Evolutionary conservation across 2,329 filamentous ascomycete genomes (phyloP).

Genomic region (Paecilomyces fulvus): DNA sequence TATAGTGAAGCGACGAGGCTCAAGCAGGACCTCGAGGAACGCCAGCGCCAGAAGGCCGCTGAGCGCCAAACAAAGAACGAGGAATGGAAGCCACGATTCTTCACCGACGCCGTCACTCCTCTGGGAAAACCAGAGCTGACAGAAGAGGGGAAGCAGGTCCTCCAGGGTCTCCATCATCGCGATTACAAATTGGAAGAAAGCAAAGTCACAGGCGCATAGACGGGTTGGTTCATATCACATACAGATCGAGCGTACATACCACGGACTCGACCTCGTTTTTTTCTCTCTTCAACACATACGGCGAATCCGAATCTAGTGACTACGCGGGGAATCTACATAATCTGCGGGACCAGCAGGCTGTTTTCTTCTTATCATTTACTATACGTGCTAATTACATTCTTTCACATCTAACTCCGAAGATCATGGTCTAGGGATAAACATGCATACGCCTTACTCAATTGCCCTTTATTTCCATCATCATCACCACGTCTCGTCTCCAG

Average conservation of each 20-base stretch:
- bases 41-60: constrained; percentile 74
- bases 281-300: not conserved
- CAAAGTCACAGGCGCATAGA: constrained; percentile 24
- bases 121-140: constrained; percentile 56
- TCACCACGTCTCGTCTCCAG: not conserved
- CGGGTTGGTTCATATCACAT: not conserved
- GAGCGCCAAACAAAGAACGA: constrained; percentile 62
- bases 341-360: not conserved
- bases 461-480: not conserved
- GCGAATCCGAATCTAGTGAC: not conserved
- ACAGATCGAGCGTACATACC: not conserved
- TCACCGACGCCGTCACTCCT: constrained; percentile 55
- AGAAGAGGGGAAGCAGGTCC: constrained; percentile 49
- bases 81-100: constrained; percentile 82
- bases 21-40: constrained; percentile 88
- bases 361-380: not conserved
- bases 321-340: not conserved
- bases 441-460: not conserved
- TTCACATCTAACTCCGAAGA: not conserved
- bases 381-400: not conserved
- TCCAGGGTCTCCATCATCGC: constrained; percentile 48
- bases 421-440: not conserved
- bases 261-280: constrained; percentile 9
- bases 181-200: constrained; percentile 42
- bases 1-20: constrained; percentile 74